These are phyloP conservation scores for Periconia sp. DNA, from an alignment of 2,329 filamentous ascomycete species.

Conservation along the genomic window DNA sequence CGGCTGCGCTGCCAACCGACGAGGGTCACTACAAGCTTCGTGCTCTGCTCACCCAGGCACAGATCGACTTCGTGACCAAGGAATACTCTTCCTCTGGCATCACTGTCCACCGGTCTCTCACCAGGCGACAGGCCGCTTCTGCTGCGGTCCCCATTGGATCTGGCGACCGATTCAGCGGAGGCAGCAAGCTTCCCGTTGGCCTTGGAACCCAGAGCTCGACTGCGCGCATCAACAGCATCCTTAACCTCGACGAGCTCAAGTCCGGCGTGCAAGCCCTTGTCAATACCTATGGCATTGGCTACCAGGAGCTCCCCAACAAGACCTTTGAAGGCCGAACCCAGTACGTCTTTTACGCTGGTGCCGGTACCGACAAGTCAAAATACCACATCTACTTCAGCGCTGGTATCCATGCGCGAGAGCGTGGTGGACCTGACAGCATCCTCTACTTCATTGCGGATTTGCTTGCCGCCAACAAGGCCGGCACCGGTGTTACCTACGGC, in stretches of 20 bases:
- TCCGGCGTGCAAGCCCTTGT: conserved; percentile 50
- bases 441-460: conserved; percentile 62
- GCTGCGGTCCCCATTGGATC: conserved; percentile 31
- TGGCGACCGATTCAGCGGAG: conserved; percentile 47
- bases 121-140: conserved; percentile 27
- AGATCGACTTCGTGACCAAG: conserved; percentile 29
- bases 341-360: conserved; percentile 44
- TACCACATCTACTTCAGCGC: conserved; percentile 57
- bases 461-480: conserved; percentile 54
- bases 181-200: conserved; percentile 44
- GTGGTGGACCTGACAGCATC: conserved; percentile 58
- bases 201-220: conserved; percentile 37
- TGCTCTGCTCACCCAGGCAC: conserved; percentile 33
- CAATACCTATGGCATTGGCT: conserved; percentile 40
- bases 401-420: conserved; percentile 60
- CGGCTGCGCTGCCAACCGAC: conserved; percentile 28
- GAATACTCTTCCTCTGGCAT: conserved; percentile 23
- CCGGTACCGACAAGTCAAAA: conserved; percentile 44
- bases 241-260: conserved; percentile 51
- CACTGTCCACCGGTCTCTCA: conserved; percentile 23
- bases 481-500: conserved; percentile 56
- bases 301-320: conserved; percentile 48
- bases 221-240: conserved; percentile 43
- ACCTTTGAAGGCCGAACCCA: conserved; percentile 49
- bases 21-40: conserved; percentile 36